These are phyloP conservation scores for Curvularia hawaiiensis DNA, from an alignment of 2,329 filamentous ascomycete species.

Conservation along the genomic window DNA sequence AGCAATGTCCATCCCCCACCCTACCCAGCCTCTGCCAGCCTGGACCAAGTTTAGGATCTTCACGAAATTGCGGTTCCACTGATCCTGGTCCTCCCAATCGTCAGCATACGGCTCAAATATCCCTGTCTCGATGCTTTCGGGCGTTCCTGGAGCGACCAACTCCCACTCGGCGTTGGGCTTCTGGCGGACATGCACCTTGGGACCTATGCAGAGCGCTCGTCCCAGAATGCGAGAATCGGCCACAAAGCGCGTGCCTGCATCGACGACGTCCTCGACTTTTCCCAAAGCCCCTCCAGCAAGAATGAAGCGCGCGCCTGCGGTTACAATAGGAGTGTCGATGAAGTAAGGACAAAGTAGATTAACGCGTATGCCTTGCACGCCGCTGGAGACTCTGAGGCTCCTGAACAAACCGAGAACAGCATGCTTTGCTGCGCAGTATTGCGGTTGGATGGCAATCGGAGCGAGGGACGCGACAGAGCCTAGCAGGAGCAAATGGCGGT, in stretches of 20 bases:
- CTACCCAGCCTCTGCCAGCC: slow-evolving; percentile 59
- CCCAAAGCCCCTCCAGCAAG: slow-evolving; percentile 63
- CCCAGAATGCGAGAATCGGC: slow-evolving; percentile 64
- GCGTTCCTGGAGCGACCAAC: slow-evolving; percentile 29
- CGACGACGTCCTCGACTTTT: slow-evolving; percentile 64
- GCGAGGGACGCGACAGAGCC: slow-evolving; percentile 64
- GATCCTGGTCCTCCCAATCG: slow-evolving; percentile 62
- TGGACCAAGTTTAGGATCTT: slow-evolving; percentile 59
- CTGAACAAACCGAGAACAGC: slow-evolving; percentile 69
- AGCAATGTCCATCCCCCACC: slow-evolving; percentile 52
- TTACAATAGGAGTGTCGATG: slow-evolving; percentile 65
- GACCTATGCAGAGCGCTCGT: slow-evolving; percentile 62
- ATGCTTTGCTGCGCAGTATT: slow-evolving; percentile 69
- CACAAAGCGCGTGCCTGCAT: slow-evolving; percentile 66
- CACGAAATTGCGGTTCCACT: slow-evolving; percentile 61
- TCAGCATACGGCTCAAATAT: slow-evolving; percentile 67
- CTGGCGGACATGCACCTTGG: slow-evolving; percentile 57
- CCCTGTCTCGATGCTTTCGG: slow-evolving; percentile 49
- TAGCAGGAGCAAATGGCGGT: slow-evolving; percentile 67
- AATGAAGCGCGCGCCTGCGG: slow-evolving; percentile 53
- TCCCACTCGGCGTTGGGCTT: slow-evolving; percentile 46
- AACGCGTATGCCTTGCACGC: slow-evolving; percentile 60
- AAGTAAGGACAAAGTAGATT: slow-evolving; percentile 74
- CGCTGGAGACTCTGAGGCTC: slow-evolving; percentile 58
- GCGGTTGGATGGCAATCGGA: slow-evolving; percentile 50